Base-by-base conservation (phyloP, 176 grass and related monocot species). In the Aegilops speltoides region DNA sequence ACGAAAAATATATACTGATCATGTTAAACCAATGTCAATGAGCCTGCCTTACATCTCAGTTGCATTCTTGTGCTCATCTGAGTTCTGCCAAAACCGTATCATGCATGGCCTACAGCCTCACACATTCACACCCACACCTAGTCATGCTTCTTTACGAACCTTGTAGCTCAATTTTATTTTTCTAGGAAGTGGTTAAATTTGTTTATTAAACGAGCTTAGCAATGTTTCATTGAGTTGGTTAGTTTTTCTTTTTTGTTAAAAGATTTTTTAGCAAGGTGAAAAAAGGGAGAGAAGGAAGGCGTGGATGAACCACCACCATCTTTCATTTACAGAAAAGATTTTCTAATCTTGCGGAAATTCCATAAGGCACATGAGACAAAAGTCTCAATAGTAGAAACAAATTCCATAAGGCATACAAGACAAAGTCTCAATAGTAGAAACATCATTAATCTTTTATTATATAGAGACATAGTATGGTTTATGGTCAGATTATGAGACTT, bases 41-140 rank as follows among this genome's bases (percentile, higher is more conserved):
- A 75, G 72, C 41, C 41, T 75, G 72, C 23, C 72, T 76, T 76
- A 52, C 24, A 52, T 28, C 73, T 76, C 73, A 76, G 24, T 48
- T 75, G 72, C 4, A 46, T 76, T 26, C 14, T 50, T 15, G 8
- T 29, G 73, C 15, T 52, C 73, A 76, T 76, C 46, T 16, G 4
- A 76, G 72, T 52, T 76, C 48, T 31, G 43, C 73, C 24, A 76
- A 76, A 52, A 29, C 3, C 8, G 7, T 43, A 76, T 76, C 43
- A 50, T 73, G 22, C 22, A 43, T 23, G n/a, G 12, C 70, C 70
- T 73, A 73, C 37, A 73, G 37, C 38, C 70, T 73, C 37, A 45
- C 37, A 73, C 37, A 12, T 45, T 43, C 36, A 72, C 4, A 25
- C 11, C 38, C 36, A 72, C 36, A 11, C 37, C 22, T 24, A 73